Evolutionary conservation across 306 rosid species (phyloP), one percentile per base, ranked within the genome.

Genomic region (Lathyrus oleraceus): DNA sequence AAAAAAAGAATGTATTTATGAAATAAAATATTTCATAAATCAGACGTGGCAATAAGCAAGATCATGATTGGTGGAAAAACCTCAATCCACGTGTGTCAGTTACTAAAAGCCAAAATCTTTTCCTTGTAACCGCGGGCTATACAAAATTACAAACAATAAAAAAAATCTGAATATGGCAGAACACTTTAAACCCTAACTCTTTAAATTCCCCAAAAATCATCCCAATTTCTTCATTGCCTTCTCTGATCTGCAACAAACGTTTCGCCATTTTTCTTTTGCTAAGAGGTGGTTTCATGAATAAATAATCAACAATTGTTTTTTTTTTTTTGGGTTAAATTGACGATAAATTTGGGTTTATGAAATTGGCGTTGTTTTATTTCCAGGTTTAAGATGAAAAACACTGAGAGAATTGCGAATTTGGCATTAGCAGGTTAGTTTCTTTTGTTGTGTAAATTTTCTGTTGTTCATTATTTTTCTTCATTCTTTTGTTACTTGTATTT

Each of bases 371-470:
- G 78, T 79, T 66, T 76, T 79, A 74, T 70, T 81, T 61, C 73
- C 78, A 74, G 86, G 76, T 81, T 81, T 65, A 48, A 73, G 72
- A 90, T 91, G 97, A 88, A 86, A 76, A 88, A 67, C 73, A 80
- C 77, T 1, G 97, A 91, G 81, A 90, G 89, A 44, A 25, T 91
- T 69, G 95, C 92, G 44, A 91, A 86, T 88, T 81, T 91, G 65
- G 95, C 97, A 27, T 82, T 91, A 80, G 85, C 90, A 65, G 97
- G 97, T 91, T 56, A 16, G 59, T 5, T 58, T 5, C 2, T 39
- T n/a, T 77, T 69, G 2, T 38, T 39, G 16, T 27, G 43, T 68
- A 16, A 54, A 28, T 8, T 19, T 64, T 30, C 11, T 44, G 23
- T 16, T 23, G 7, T 52, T 17, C 63, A 23, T 64, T 10, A 27